Percentiles rank a stretch among this genome's conserved stretches.
Conservation (phyloP, 495 filamentous ascomycete species). For the Bacidia rubella region DNA sequence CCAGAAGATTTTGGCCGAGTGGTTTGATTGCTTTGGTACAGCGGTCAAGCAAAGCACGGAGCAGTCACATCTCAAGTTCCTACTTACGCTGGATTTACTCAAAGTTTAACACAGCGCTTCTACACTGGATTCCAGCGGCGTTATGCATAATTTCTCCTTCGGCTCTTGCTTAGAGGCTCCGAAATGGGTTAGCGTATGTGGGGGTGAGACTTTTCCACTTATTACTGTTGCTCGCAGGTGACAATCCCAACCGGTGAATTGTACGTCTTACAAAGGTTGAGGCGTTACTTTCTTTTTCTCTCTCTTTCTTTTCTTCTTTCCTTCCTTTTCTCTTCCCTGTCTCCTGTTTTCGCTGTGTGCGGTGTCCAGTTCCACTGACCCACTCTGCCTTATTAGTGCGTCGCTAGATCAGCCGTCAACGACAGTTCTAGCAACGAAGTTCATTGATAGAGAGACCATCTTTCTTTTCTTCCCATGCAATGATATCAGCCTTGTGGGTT, state of each 20-base stretch:
- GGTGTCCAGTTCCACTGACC: no score
- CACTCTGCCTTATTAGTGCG: no score
- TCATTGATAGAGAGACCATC: no score
- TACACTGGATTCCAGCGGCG: no score
- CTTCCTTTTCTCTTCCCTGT: neutral
- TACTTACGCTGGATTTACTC: neutral
- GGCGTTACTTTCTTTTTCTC: neutral
- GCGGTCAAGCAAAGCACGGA: neutral
- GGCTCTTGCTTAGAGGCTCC: neutral
- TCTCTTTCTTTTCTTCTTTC: neutral
- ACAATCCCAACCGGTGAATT: neutral
- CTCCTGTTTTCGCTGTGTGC: no score
- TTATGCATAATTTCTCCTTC: neutral
- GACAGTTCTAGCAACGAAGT: no score
- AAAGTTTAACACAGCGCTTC: no score
- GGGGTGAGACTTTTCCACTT: neutral
- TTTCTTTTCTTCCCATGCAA: no score
- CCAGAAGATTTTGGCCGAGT: neutral
- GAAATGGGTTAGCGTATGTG: neutral
- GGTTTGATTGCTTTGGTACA: neutral
- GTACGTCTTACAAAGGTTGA: neutral
- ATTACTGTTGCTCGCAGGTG: neutral
- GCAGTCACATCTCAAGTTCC: neutral
- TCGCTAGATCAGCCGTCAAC: no score
- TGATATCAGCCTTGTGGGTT: no score